These are phyloP conservation scores for Neoboletus magnificus DNA, from an alignment of 768 basidiomycete species.

Conservation along the genomic window DNA sequence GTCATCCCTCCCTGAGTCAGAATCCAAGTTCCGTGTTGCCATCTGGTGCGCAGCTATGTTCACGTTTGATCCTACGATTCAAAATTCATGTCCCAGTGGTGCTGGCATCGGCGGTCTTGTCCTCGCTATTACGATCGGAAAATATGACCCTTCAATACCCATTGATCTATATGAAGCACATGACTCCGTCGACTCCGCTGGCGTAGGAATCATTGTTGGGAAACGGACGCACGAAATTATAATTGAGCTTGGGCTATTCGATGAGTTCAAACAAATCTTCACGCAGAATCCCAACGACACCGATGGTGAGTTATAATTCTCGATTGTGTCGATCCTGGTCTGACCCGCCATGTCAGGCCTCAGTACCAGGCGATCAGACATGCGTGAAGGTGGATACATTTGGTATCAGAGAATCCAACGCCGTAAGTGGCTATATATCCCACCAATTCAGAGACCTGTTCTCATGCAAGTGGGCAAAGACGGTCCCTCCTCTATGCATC, in stretches of 20 bases:
- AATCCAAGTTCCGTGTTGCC: constrained; percentile 16
- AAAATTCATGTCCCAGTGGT: constrained; percentile 20
- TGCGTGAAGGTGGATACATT: constrained; percentile 29
- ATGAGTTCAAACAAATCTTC: constrained; percentile 23
- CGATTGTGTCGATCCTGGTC: neutral
- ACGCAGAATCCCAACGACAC: neutral
- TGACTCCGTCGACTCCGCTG: constrained; percentile 36
- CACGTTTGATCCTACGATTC: neutral
- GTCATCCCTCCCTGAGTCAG: neutral
- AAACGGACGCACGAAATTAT: constrained; percentile 45
- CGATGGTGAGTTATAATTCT: neutral
- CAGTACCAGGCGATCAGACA: constrained; percentile 25
- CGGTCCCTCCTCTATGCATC: constrained; percentile 14
- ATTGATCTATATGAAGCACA: constrained; percentile 48
- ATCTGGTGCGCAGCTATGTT: constrained; percentile 14
- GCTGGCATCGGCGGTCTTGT: constrained; percentile 44
- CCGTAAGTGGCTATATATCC: constrained; percentile 13
- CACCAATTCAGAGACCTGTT: neutral
- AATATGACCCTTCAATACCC: constrained; percentile 22
- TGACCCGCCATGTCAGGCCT: neutral
- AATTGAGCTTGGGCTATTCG: constrained; percentile 40
- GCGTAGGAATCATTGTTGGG: constrained; percentile 47
- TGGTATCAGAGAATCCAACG: constrained; percentile 23
- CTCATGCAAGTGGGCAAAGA: constrained; percentile 2
- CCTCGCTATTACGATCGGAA: constrained; percentile 33